Conservation (phyloP, 2,329 filamentous ascomycete genomes). For the Macrophomina phaseolina region DNA sequence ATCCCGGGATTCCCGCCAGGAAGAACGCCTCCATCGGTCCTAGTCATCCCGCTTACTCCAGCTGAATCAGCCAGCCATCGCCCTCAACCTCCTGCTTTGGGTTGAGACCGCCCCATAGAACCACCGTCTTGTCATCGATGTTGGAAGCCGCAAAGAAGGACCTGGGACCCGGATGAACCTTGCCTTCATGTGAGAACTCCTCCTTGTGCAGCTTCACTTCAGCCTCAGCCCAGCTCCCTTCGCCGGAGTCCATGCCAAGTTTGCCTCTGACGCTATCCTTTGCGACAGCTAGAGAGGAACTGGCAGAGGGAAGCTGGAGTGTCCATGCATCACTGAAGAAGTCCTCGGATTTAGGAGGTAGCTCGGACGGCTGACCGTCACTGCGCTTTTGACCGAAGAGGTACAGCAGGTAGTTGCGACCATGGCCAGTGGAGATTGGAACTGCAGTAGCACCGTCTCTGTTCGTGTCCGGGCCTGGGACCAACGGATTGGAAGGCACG, state of each 20-base stretch:
- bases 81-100: slow-evolving; percentile 51
- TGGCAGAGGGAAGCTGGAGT: slow-evolving; percentile 50
- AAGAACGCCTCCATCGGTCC: no score
- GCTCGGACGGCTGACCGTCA: slow-evolving; percentile 29
- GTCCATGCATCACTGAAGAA: slow-evolving; percentile 39
- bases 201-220: slow-evolving; percentile 46
- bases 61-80: slow-evolving; percentile 52
- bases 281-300: slow-evolving; percentile 50
- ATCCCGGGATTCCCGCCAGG: background rate
- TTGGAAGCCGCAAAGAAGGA: slow-evolving; percentile 50
- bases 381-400: slow-evolving; percentile 45
- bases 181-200: slow-evolving; percentile 44
- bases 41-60: slow-evolving; percentile 35
- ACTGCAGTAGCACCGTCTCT: slow-evolving; percentile 45
- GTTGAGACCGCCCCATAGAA: slow-evolving; percentile 52
- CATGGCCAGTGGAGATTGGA: slow-evolving; percentile 51
- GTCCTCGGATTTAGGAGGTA: slow-evolving; percentile 31
- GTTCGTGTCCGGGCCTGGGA: slow-evolving; percentile 49
- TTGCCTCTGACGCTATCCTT: slow-evolving; percentile 51
- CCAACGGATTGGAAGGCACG: slow-evolving; percentile 51
- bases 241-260: slow-evolving; percentile 48
- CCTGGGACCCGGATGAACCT: slow-evolving; percentile 52
- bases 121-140: slow-evolving; percentile 43
- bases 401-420: slow-evolving; percentile 52
- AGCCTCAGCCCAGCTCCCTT: slow-evolving; percentile 50